phyloP scores from a whole-genome alignment of 345 rosid species.

The Viola odorata region DNA sequence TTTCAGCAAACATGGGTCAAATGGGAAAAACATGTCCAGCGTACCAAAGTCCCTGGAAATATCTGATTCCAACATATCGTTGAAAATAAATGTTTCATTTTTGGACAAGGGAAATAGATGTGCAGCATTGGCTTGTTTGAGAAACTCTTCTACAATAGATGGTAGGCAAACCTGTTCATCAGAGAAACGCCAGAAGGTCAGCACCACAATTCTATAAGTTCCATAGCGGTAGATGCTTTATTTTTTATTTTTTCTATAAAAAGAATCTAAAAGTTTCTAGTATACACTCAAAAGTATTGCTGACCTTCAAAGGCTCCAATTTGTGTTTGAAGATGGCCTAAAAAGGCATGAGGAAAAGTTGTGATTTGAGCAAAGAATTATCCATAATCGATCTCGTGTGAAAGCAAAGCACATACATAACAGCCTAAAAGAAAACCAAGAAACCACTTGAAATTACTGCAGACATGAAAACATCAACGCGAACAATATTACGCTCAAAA shows the following conservation, averaged over 20 bases:
- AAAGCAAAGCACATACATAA: conserved; percentile 84
- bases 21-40: conserved; percentile 88
- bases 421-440: no score
- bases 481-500: no score
- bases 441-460: no score
- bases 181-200: no score
- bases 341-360: conserved; percentile 53
- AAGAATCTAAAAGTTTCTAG: no score
- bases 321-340: conserved; percentile 55
- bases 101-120: conserved; percentile 44
- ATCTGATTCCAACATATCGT: conserved; percentile 50
- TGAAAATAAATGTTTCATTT: conserved; percentile 43
- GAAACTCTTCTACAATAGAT: conserved; percentile 69
- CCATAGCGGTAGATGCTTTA: no score
- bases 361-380: conserved; percentile 53
- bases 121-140: conserved; percentile 76
- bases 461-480: no score
- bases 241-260: no score
- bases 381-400: conserved; percentile 67
- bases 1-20: conserved; percentile 73
- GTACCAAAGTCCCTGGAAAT: conserved; percentile 67
- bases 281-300: no score
- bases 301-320: conserved; percentile 66
- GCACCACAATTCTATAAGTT: no score
- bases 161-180: conserved; percentile 71